Evolutionary conservation across 1,284 basidiomycete genomes (phyloP), one percentile per base, ranked within the genome.

Genomic region (Lentinula novae-zelandiae): DNA sequence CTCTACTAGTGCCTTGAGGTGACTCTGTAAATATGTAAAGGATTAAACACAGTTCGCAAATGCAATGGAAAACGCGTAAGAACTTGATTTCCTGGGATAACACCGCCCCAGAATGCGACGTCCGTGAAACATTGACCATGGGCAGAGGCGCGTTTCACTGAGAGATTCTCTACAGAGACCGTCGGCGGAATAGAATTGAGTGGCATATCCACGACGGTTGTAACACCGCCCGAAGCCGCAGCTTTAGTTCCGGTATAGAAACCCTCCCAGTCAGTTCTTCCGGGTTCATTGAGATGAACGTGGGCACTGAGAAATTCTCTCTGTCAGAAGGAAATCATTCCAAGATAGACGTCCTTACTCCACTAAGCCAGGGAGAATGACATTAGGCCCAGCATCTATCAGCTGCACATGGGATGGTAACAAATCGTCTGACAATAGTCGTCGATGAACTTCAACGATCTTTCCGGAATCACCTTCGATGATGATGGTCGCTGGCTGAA

Each of bases 131-230:
- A 92, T 69, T 94, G 87, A 15, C 84, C 85, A 54, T 74, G 68
- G 1, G 95, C 93, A 1, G 88, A 89, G 10, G 72, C 69, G 7
- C 84, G 81, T 75, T 97, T 97, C 34, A 77, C 70, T 52, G 84
- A 74, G 15, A 97, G 78, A 68, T 94, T 86, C 8, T 77, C 77
- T 5, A 93, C 81, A 0, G 92, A 95, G 1, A 93, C 96, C 0
- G 95, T 97, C 0, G 95, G 94, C 0, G 95, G 95, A 60, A 97
- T 93, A 3, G 93, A 95, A 74, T 97, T 97, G 60, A 97, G 78
- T 1, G 95, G 95, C 95, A 97, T 97, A 74, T 97, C 95, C 38
- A 97, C 87, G 46, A 97, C 77, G 1, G 93, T 93, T 4, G 95
- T 97, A 31, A 97, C 85, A 9, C 95, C 95, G 17, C 95, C 95